phyloP scores from a whole-genome alignment of 1,139 yeast genomes.

The Scheffersomyces stambukii region DNA sequence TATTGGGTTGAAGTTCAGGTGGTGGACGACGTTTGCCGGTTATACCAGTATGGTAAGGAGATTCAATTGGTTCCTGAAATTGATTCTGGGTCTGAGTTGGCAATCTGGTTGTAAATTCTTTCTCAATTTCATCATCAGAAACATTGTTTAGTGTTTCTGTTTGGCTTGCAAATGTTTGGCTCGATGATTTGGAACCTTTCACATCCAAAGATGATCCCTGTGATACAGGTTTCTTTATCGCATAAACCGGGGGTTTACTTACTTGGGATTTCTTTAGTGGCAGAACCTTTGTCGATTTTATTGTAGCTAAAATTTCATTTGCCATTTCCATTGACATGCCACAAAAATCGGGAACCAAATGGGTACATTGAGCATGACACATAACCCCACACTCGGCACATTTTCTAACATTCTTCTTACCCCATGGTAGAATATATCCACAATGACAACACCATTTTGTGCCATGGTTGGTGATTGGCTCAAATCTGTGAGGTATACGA shows the following conservation, averaged over 20 bases:
- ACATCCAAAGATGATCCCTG: no score
- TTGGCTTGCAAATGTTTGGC: slow-evolving; percentile 7
- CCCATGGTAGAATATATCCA: slow-evolving; percentile 94
- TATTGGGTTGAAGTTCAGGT: slow-evolving; percentile 4
- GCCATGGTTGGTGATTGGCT: slow-evolving; percentile 84
- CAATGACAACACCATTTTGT: slow-evolving; percentile 99
- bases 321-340: slow-evolving; percentile 99
- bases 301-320: slow-evolving; percentile 78
- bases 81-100: slow-evolving; percentile 34
- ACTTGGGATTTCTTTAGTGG: slow-evolving; percentile 12
- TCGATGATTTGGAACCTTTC: no score
- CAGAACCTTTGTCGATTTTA: slow-evolving; percentile 56
- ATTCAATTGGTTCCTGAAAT: slow-evolving; percentile 30
- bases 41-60: slow-evolving; percentile 21
- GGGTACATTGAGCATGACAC: slow-evolving; percentile 92
- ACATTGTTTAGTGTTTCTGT: slow-evolving; percentile 6
- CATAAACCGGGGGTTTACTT: background rate
- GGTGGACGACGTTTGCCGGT: slow-evolving; percentile 9
- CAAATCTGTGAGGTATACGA: slow-evolving; percentile 94
- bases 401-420: slow-evolving; percentile 88
- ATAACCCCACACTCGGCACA: slow-evolving; percentile 94
- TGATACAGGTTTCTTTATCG: no score
- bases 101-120: slow-evolving; percentile 20
- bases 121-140: slow-evolving; percentile 23
- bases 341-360: slow-evolving; percentile 94